A percentile compares a stretch with the other conserved stretches of the same genome.
Evolutionary conservation across 495 filamentous ascomycete genomes (phyloP).

Genomic region (Cercophora samala): DNA sequence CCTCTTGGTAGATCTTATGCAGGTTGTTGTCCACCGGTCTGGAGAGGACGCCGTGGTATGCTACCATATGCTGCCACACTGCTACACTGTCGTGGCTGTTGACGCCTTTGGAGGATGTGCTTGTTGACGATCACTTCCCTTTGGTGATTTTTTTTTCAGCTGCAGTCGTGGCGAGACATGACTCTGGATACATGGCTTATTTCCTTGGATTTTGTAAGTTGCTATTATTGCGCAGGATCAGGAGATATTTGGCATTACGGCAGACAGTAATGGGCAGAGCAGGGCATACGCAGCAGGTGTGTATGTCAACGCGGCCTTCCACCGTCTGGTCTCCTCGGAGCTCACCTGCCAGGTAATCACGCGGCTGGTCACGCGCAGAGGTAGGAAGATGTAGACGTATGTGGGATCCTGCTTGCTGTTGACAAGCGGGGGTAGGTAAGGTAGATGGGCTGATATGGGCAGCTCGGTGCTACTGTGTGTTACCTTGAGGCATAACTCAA

Average conservation of each 20-base stretch:
- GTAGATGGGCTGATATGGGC: not conserved
- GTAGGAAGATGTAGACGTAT: not conserved
- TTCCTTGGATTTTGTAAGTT: no score
- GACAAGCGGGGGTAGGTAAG: not conserved
- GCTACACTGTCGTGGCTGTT: not conserved
- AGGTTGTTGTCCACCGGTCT: not conserved
- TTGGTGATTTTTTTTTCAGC: not conserved
- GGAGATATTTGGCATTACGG: no score
- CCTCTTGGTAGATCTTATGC: slow-evolving; percentile 10
- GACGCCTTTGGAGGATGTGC: not conserved
- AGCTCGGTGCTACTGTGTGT: not conserved
- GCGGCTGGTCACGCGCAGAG: not conserved
- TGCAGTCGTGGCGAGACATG: not conserved
- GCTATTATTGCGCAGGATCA: no score
- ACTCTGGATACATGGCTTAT: no score
- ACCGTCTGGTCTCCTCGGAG: not conserved
- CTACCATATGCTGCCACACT: not conserved
- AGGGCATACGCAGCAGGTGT: no score
- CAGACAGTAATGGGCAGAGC: no score
- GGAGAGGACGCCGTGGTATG: not conserved
- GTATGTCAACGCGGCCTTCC: not conserved
- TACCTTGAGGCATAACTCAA: not conserved
- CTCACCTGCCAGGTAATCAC: not conserved
- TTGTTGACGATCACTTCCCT: not conserved
- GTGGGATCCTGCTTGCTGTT: not conserved